Evolutionary conservation across 1,139 yeast species (phyloP), one percentile per base, ranked within the genome.

Genomic region (Arxiozyma slooffiae): DNA sequence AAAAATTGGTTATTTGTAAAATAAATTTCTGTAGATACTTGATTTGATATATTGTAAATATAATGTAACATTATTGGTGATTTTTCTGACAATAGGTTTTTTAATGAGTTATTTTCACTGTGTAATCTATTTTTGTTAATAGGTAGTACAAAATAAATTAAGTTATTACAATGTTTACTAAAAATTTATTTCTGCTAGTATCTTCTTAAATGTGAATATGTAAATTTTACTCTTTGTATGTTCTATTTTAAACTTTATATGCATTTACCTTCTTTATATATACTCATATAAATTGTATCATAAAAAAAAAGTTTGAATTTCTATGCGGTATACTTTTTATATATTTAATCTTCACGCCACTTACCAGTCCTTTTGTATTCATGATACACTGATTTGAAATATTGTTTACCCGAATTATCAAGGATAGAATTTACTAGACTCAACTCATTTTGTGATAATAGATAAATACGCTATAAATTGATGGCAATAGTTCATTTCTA

Each of bases 281-380:
- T n/a, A n/a, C n/a, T n/a, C n/a, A n/a, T n/a, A n/a, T n/a, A n/a
- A n/a, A n/a, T n/a, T n/a, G n/a, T n/a, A n/a, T n/a, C n/a, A n/a
- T n/a, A n/a, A n/a, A n/a, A n/a, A n/a, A n/a, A n/a, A n/a, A n/a
- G n/a, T n/a, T n/a, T n/a, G n/a, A n/a, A n/a, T n/a, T n/a, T n/a
- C n/a, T n/a, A n/a, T n/a, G n/a, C n/a, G n/a, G n/a, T 14, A 8
- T 30, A 30, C 11, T 11, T 14, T 6, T 11, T 30, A 3, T 6
- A 30, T 7, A n/a, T 20, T 26, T 45, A 76, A 50, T 74, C 75
- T 55, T 81, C 88, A 53, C 71, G 80, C 97, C 97, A 90, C 66
- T 85, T 87, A 50, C 96, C 96, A 56, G 76, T 76, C 58, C 78
- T 81, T 64, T 79, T 79, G 68, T 88, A 92, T 55, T 84, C 88